phyloP scores from a whole-genome alignment of 495 filamentous ascomycete genomes.

The Neurospora sp. region DNA sequence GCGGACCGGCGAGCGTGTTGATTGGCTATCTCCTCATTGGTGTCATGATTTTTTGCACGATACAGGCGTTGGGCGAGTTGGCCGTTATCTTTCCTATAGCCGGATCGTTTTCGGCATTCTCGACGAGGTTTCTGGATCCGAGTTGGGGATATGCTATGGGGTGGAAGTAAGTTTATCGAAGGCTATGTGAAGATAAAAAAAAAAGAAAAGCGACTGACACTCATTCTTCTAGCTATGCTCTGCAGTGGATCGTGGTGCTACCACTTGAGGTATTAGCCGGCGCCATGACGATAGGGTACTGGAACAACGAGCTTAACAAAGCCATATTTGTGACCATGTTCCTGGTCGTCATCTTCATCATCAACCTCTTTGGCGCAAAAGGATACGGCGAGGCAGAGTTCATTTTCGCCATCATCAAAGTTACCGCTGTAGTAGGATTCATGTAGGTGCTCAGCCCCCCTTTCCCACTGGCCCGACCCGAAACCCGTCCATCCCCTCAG shows the following conservation, averaged over 20 bases:
- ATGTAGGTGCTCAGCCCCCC: conserved; percentile 50
- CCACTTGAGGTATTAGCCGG: conserved; percentile 89
- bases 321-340: conserved; percentile 81
- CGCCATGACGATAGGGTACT: conserved; percentile 80
- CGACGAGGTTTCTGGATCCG: conserved; percentile 84
- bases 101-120: conserved; percentile 86
- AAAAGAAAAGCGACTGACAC: not conserved
- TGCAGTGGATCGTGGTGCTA: conserved; percentile 88
- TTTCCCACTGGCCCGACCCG: not conserved
- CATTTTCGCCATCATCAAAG: conserved; percentile 77
- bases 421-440: conserved; percentile 77
- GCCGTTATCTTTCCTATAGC: conserved; percentile 87
- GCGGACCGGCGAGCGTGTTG: conserved; percentile 78
- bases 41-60: conserved; percentile 81
- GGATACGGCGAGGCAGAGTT: conserved; percentile 93
- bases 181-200: not conserved
- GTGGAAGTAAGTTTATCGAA: conserved; percentile 59
- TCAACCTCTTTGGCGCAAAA: conserved; percentile 80
- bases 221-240: conserved; percentile 52
- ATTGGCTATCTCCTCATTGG: conserved; percentile 77
- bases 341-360: conserved; percentile 59
- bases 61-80: conserved; percentile 88
- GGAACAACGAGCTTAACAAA: conserved; percentile 56
- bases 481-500: not conserved
- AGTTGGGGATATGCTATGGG: conserved; percentile 98